phyloP scores from a whole-genome alignment of 1,284 basidiomycete genomes.

The Ustilago xerochloae region DNA sequence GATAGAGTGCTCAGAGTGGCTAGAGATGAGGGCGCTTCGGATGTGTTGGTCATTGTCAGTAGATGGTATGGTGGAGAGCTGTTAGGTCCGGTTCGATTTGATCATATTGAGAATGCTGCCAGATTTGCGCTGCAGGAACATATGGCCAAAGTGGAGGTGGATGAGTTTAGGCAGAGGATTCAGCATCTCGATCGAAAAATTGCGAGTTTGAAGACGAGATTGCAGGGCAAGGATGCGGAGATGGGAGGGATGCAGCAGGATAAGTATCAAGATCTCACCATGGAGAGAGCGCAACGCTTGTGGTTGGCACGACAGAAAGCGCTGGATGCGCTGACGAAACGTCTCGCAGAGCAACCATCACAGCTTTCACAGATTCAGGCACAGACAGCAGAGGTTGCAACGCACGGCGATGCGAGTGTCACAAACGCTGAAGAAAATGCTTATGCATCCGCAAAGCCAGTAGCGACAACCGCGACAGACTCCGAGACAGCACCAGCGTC shows the following conservation, averaged over 20 bases:
- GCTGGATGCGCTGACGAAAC: constrained; percentile 43
- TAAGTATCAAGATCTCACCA: constrained; percentile 46
- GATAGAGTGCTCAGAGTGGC: constrained; percentile 54
- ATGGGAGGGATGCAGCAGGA: background rate
- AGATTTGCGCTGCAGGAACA: constrained; percentile 78
- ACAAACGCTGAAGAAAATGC: background rate
- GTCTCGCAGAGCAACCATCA: background rate
- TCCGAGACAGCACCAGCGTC: background rate
- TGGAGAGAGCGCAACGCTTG: constrained; percentile 48
- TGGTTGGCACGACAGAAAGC: constrained; percentile 49
- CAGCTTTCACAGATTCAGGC: background rate
- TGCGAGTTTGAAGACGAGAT: background rate
- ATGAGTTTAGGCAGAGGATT: constrained; percentile 40
- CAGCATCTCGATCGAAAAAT: constrained; percentile 49
- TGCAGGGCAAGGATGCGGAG: background rate
- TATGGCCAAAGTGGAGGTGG: constrained; percentile 72
- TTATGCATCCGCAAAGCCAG: background rate
- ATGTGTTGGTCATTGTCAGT: constrained; percentile 64
- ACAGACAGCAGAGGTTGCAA: background rate
- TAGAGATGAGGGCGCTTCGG: constrained; percentile 57
- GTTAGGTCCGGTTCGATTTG: constrained; percentile 78
- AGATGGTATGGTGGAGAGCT: constrained; percentile 80
- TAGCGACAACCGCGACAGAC: background rate
- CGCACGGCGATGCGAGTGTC: background rate
- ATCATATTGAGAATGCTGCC: constrained; percentile 80